These are phyloP conservation scores for Metarhizium brunneum DNA, from an alignment of 2,329 filamentous ascomycete species.

Conservation along the genomic window DNA sequence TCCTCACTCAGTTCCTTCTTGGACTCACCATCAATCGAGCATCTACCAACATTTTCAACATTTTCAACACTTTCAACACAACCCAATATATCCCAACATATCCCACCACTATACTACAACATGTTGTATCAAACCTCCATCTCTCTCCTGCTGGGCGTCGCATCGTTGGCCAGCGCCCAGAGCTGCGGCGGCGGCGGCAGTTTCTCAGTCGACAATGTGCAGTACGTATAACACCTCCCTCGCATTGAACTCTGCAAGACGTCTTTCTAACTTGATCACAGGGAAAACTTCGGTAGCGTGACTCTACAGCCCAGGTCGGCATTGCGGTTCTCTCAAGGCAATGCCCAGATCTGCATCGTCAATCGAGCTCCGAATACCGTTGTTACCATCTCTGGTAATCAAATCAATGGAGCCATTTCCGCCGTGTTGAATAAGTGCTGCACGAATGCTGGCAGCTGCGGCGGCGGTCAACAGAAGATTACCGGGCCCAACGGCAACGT, in stretches of 20 bases:
- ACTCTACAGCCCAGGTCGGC: background rate
- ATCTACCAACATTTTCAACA: background rate
- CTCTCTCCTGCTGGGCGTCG: background rate
- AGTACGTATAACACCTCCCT: background rate
- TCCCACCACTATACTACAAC: background rate
- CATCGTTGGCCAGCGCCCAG: background rate
- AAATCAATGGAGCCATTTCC: background rate
- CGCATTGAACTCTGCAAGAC: background rate
- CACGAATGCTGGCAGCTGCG: background rate
- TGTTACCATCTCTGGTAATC: background rate
- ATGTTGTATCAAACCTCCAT: background rate
- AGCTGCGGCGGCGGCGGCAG: background rate
- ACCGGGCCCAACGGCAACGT: background rate
- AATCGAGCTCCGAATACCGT: background rate
- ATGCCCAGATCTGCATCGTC: background rate
- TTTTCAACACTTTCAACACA: background rate
- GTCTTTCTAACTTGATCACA: background rate
- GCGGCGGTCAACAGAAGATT: background rate
- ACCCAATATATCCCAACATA: background rate
- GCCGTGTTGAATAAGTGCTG: background rate
- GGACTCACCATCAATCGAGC: background rate
- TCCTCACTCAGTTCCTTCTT: background rate
- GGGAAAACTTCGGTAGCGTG: background rate
- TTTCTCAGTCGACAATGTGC: background rate
- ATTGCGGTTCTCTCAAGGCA: background rate